Evolutionary conservation across 352 stramenopile genomes (phyloP), one percentile per base, ranked within the genome.

Genomic region (Pythium volutum): DNA sequence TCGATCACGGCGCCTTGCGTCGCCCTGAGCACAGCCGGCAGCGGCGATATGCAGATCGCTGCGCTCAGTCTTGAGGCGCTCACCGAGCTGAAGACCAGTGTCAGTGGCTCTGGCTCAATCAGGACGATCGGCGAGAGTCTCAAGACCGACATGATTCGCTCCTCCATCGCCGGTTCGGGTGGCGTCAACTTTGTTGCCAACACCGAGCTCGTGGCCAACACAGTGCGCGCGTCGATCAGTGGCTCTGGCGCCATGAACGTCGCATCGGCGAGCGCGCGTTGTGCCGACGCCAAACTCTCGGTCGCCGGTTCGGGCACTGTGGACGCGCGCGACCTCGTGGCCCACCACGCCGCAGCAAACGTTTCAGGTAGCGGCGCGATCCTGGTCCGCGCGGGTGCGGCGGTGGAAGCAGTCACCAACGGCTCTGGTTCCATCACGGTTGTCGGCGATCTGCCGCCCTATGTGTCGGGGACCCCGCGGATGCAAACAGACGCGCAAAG

Each of bases 221-320:
- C 15, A 3, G 20, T 75, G 26, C 38, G 42, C 15, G 65, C 42
- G 33, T 64, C 55, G 4, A 33, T 73, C 22, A 55, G 54, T 33
- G 68, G 68, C 16, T 73, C 64, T 0, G 68, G 68, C 0, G 55
- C 68, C 46, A 54, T 75, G 25, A 43, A 38, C 14, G 12, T 75
- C 39, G 68, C 64, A 1, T 61, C 68, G 4, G 18, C 22, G 0
- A 15, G 29, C 9, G 53, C 59, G 1, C 55, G 67, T 18, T 67
- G 64, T 25, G 51, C 49, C 0, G 31, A 46, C 2, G 53, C 55
- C 27, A 54, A 60, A 14, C 46, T 68, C 38, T 56, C 43, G n/a
- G 60, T 76, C 49, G 48, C 66, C 20, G 69, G 69, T 16, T 76
- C 69, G 0, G 69, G 69, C 0, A 43, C 55, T 5, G 52, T 76